Conservation (phyloP, 129 eudicot species). For the Saposhnikovia divaricata region DNA sequence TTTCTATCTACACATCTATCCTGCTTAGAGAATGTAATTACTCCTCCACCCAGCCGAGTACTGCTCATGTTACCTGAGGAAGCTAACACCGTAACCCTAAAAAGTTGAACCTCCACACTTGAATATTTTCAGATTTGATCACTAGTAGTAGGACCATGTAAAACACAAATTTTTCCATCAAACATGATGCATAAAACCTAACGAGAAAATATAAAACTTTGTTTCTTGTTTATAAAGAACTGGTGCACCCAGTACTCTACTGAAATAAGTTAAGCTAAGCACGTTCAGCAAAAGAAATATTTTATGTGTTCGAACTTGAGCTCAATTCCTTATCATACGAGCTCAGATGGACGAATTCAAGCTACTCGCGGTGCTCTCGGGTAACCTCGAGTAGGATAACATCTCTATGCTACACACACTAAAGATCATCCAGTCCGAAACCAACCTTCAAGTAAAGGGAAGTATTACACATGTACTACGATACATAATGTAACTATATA, state of each 20-base stretch:
- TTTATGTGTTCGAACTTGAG: background rate
- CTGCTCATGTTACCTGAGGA: background rate
- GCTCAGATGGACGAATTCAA: background rate
- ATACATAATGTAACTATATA: background rate
- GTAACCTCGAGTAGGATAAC: background rate
- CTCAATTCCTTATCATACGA: background rate
- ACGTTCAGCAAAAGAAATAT: no score
- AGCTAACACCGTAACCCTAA: background rate
- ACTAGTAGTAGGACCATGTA: background rate
- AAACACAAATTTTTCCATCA: background rate
- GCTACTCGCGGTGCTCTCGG: background rate
- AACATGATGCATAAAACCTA: background rate
- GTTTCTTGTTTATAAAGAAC: background rate
- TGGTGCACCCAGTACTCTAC: background rate
- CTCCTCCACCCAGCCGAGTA: background rate
- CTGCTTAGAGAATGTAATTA: background rate
- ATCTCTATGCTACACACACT: background rate
- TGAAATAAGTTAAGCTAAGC: no score
- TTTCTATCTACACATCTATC: background rate
- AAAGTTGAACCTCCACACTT: background rate
- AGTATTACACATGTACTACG: background rate
- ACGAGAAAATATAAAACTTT: background rate
- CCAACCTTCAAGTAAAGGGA: background rate
- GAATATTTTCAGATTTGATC: background rate
- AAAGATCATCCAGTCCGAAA: background rate